Evolutionary conservation across 2,329 filamentous ascomycete genomes (phyloP).

Genomic region (Botryotinia convoluta): DNA sequence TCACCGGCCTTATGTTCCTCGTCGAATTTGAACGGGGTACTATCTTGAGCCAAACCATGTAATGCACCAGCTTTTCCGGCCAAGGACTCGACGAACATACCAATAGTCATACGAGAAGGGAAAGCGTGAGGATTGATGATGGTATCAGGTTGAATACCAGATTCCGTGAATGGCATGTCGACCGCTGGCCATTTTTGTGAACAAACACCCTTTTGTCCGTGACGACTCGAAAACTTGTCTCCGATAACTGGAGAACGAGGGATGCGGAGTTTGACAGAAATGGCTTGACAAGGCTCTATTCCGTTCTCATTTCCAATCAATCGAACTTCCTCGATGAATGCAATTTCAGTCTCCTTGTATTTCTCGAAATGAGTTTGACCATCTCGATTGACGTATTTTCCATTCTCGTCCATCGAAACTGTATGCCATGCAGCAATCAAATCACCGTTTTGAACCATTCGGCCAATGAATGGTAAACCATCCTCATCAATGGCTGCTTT

Average conservation of each 20-base stretch:
- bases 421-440: conserved; percentile 87
- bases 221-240: conserved; percentile 98
- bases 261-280: conserved; percentile 90
- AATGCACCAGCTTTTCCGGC: conserved; percentile 93
- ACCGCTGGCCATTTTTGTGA: conserved; percentile 93
- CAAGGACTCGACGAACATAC: conserved; percentile 97
- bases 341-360: conserved; percentile 89
- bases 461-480: conserved; percentile 78
- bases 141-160: conserved; percentile 92
- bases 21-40: conserved; percentile 90
- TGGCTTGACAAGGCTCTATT: conserved; percentile 77
- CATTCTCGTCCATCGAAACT: conserved; percentile 75
- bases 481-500: conserved; percentile 79
- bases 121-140: conserved; percentile 99
- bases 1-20: conserved; percentile 89
- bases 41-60: conserved; percentile 94
- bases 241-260: conserved; percentile 90
- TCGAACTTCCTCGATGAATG: conserved; percentile 89
- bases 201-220: conserved; percentile 96
- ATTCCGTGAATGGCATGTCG: conserved; percentile 96
- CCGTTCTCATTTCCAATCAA: conserved; percentile 83
- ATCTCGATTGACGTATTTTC: conserved; percentile 80
- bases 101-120: conserved; percentile 98
- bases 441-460: conserved; percentile 75
- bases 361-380: conserved; percentile 83